These are phyloP conservation scores for Guillardia theta DNA, from an alignment of 78 protist genomes.

Conservation along the genomic window DNA sequence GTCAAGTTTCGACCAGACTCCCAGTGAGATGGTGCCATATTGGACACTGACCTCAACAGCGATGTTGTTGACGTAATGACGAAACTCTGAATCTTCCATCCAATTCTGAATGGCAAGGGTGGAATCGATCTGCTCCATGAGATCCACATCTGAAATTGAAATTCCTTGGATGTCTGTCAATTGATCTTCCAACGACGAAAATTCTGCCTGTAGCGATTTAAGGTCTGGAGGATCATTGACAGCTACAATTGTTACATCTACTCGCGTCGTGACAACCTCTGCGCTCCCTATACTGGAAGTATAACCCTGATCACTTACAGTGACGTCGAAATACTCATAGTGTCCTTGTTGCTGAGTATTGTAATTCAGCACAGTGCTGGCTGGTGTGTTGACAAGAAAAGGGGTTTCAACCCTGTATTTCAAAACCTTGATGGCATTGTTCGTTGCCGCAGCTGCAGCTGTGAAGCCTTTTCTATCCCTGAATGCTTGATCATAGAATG, in stretches of 20 bases:
- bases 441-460: neutral
- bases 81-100: neutral
- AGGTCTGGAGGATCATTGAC: neutral
- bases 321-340: neutral
- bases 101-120: neutral
- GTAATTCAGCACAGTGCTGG: neutral
- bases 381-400: neutral
- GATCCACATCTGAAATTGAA: neutral
- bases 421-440: neutral
- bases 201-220: neutral
- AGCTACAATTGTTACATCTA: neutral
- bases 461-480: neutral
- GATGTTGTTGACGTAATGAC: neutral
- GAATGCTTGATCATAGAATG: neutral
- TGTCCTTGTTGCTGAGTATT: neutral
- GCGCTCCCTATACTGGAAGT: neutral
- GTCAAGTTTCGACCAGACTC: neutral
- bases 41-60: neutral
- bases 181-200: neutral
- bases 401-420: neutral
- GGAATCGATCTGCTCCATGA: neutral
- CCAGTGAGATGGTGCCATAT: neutral
- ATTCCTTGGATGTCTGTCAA: neutral
- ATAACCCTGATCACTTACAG: neutral
- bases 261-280: neutral